phyloP scores from a whole-genome alignment of 192 early-diverging fungal genomes.

The Entomortierella beljakovae region DNA sequence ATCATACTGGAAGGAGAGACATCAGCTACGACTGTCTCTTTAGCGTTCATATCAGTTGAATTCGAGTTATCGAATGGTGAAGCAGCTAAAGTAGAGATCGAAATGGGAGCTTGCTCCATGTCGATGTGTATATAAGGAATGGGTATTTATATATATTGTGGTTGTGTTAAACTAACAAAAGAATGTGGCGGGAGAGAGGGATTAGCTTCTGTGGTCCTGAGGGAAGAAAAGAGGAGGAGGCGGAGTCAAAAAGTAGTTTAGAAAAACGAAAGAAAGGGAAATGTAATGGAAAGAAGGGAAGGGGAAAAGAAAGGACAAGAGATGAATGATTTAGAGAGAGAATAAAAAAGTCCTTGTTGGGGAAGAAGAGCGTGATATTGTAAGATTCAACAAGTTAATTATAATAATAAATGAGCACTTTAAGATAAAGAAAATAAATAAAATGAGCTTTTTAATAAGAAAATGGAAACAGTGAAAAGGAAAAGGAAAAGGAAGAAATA shows the following conservation, averaged over 20 bases:
- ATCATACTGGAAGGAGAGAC: neutral
- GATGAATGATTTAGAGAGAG: no score
- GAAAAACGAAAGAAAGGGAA: neutral
- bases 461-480: neutral
- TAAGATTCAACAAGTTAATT: neutral
- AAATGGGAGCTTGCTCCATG: slow-evolving; percentile 14
- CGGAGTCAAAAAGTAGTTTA: neutral
- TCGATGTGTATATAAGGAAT: neutral
- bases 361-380: neutral
- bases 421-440: neutral
- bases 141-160: neutral
- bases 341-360: neutral
- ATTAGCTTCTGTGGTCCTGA: no score
- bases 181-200: no score
- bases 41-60: neutral
- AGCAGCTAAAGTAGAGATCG: slow-evolving; percentile 10
- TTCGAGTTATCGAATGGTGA: neutral
- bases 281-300: neutral
- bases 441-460: neutral
- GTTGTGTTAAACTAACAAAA: neutral
- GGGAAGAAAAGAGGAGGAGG: no score
- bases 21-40: neutral
- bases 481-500: neutral
- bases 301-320: neutral
- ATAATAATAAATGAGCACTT: neutral